Conservation (phyloP, 129 eudicot genomes). For the Mikania micrantha region DNA sequence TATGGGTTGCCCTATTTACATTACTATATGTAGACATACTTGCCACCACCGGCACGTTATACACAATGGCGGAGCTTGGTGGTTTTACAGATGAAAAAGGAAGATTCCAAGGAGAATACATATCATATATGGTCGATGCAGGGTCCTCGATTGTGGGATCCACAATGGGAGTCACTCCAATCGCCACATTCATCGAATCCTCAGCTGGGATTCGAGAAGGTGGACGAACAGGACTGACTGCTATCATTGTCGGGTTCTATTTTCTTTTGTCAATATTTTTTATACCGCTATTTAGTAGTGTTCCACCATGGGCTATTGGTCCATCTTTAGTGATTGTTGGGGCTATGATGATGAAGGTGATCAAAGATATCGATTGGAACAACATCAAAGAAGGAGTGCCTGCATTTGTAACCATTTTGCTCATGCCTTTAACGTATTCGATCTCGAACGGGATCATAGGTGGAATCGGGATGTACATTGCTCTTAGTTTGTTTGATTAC, state of each 20-base stretch:
- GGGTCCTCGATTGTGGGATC: constrained; percentile 79
- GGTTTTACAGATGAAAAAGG: constrained; percentile 56
- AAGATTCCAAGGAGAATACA: constrained; percentile 60
- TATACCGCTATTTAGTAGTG: constrained; percentile 60
- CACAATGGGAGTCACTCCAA: constrained; percentile 76
- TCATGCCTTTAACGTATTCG: constrained; percentile 84
- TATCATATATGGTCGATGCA: constrained; percentile 90
- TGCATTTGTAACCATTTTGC: constrained; percentile 69
- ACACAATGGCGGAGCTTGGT: constrained; percentile 79
- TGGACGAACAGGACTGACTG: constrained; percentile 80
- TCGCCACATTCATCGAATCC: constrained; percentile 69
- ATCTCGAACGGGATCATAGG: constrained; percentile 82
- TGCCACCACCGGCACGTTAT: constrained; percentile 81
- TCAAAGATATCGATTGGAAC: constrained; percentile 73
- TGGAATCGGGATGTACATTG: constrained; percentile 66
- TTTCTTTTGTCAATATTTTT: constrained; percentile 63
- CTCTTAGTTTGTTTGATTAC: constrained; percentile 46
- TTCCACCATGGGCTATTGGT: constrained; percentile 94
- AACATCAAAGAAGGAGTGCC: constrained; percentile 65
- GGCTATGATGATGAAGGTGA: constrained; percentile 86
- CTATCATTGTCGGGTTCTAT: constrained; percentile 60
- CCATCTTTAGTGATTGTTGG: constrained; percentile 86
- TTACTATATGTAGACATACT: constrained; percentile 71
- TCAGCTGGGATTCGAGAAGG: constrained; percentile 89
- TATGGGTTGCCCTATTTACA: constrained; percentile 74